Base-by-base conservation (phyloP, 495 filamentous ascomycete species). In the Lasiosphaeria miniovina region DNA sequence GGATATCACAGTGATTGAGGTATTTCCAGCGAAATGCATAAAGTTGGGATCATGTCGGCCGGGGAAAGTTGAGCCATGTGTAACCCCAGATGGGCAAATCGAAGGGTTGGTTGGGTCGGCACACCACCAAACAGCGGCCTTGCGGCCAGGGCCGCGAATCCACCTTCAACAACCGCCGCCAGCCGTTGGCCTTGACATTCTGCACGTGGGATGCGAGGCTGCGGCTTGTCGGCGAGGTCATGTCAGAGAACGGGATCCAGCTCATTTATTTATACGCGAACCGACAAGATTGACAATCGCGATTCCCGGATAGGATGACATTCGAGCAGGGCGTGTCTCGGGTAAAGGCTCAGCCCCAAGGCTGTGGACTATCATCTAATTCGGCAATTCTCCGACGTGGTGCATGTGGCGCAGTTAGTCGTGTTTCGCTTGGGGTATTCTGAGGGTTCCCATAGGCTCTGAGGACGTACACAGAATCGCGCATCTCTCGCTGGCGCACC, bases 401-500 rank as follows among this genome's bases (percentile, higher is more conserved):
- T 41, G 38, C 38, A 41, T 41, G 38, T 14, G 38, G 38, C 38
- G 38, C 0, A 14, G 38, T 41, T 41, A 3, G 38, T 41, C 38
- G 38, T 41, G 38, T 41, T 41, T 41, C 38, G 38, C 38, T 41
- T 41, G 38, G 38, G 38, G 38, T 14, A 41, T 41, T 41, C 38
- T 41, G 38, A 41, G 38, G 38, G 38, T 3, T 41, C 38, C 38
- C 38, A 41, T 41, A 41, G 38, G 38, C 38, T 41, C 38, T 41
- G 38, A 3, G 38, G 38, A 14, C 38, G 38, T 41, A 41, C 38
- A 41, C 38, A 3, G 38, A 41, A 41, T 41, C 3, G 38, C 38
- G 38, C 38, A 41, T 8, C 38, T 3, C 38, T 41, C 7, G 38
- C 38, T 41, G 38, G 14, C 38, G 57, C 60, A 15, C 67, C 24